phyloP scores from a whole-genome alignment of 73 alveolate genomes.

The Paramecium caudatum region DNA sequence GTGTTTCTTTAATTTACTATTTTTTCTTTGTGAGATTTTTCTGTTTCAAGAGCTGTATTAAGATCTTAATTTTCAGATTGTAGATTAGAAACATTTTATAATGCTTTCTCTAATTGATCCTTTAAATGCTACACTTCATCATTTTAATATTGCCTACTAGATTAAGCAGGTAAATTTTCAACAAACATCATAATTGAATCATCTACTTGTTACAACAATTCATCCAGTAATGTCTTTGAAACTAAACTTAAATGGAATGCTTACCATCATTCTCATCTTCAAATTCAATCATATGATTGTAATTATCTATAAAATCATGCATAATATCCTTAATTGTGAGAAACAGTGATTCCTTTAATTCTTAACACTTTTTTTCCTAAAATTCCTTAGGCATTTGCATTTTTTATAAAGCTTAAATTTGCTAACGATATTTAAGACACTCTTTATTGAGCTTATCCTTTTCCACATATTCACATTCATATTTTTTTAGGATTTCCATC shows the following conservation, averaged over 20 bases:
- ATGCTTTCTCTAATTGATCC: not conserved
- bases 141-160: not conserved
- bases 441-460: slow-evolving; percentile 32
- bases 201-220: not conserved
- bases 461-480: slow-evolving; percentile 44
- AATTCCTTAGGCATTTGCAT: slow-evolving; percentile 51
- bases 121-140: slow-evolving; percentile 14
- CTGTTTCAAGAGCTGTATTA: slow-evolving; percentile 1
- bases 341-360: slow-evolving; percentile 13
- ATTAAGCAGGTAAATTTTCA: slow-evolving; percentile 13
- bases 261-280: not conserved
- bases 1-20: slow-evolving; percentile 15
- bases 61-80: not conserved
- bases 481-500: slow-evolving; percentile 39
- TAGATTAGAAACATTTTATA: not conserved
- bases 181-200: slow-evolving; percentile 3
- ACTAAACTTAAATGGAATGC: not conserved
- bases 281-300: slow-evolving; percentile 15
- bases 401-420: not conserved
- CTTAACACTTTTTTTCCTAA: not conserved
- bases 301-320: slow-evolving; percentile 5
- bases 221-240: not conserved
- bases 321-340: slow-evolving; percentile 5
- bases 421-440: not conserved
- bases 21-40: slow-evolving; percentile 19